These are phyloP conservation scores for Clarireedia hainanense DNA, from an alignment of 2,329 filamentous ascomycete genomes.

Conservation along the genomic window DNA sequence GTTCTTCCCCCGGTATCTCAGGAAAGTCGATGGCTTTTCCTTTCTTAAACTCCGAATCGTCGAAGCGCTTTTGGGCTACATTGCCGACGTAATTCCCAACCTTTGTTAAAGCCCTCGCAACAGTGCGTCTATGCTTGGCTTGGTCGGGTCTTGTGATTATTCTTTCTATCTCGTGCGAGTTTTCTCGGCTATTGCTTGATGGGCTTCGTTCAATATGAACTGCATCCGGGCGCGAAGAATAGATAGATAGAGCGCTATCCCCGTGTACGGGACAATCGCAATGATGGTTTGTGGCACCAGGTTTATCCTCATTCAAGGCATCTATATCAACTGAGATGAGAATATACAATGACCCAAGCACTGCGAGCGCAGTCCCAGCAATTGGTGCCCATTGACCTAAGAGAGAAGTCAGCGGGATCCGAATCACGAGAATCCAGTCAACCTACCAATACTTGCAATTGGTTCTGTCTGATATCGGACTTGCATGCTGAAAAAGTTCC, in stretches of 20 bases:
- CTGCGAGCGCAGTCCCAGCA: conserved; percentile 49
- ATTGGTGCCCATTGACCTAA: conserved; percentile 53
- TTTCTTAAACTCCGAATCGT: conserved; percentile 40
- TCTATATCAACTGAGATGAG: conserved; percentile 29
- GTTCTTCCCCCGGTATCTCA: conserved; percentile 44
- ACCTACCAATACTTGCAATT: conserved; percentile 50
- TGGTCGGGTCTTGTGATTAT: conserved; percentile 18
- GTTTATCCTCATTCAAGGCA: conserved; percentile 2
- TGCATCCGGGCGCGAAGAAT: conserved; percentile 3
- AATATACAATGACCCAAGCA: conserved; percentile 51
- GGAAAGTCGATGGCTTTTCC: conserved; percentile 44
- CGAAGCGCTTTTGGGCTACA: conserved; percentile 39
- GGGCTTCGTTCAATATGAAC: conserved; percentile 2
- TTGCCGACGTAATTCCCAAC: conserved; percentile 40
- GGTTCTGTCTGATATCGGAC: conserved; percentile 54
- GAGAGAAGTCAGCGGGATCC: conserved; percentile 14
- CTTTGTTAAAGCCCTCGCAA: conserved; percentile 36
- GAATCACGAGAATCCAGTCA: neutral
- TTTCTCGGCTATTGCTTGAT: conserved; percentile 7
- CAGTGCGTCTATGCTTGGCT: conserved; percentile 30
- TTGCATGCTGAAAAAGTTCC: conserved; percentile 53
- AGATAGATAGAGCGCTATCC: neutral
- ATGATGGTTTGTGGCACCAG: conserved; percentile 3
- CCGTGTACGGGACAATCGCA: conserved; percentile 3
- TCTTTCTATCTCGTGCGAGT: conserved; percentile 8